Base-by-base conservation (phyloP, 257 asterid genomes). In the Solanum appendiculatum region DNA sequence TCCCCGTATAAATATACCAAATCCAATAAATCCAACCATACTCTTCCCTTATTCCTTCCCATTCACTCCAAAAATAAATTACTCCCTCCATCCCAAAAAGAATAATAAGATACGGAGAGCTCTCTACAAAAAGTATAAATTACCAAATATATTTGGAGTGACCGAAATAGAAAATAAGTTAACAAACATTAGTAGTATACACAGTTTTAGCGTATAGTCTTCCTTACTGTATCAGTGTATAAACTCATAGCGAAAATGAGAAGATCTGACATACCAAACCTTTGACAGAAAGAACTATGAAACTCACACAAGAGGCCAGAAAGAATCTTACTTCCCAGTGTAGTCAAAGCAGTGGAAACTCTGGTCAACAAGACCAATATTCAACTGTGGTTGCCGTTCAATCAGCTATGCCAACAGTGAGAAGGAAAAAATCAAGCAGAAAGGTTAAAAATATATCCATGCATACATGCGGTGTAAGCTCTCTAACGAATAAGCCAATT, bases 321-420 rank as follows among this genome's bases (percentile, higher is more conserved):
- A 83, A 54, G 11, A 89, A 74, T 87, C 98, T 92, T 93, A 94
- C 98, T 93, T 91, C 85, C 88, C 94, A 42, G 44, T 78, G 91
- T 90, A 92, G 88, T 87, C 88, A 81, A 94, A 87, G 86, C 98
- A 94, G 86, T 5, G 87, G 91, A 94, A 94, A 89, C 88, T 91
- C 86, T 51, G 66, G 85, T 94, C 93, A 60, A 94, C 94, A 77
- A 60, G 48, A 88, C 89, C 94, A 86, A 86, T 91, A 63, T 91
- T 85, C 91, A 93, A 63, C 89, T 91, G 90, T 46, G 95, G 89
- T 86, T 94, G 98, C 85, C 88, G 88, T 15, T 87, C 93, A 93
- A 89, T 89, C 92, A 93, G 63, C 98, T 94, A 88, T 82, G 51
- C 27, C 84, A 84, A 86, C 84, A 84, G 39, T 69, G n/a, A 64